These are phyloP conservation scores for Solanum rostratum DNA, from an alignment of 257 asterid genomes.

Conservation along the genomic window DNA sequence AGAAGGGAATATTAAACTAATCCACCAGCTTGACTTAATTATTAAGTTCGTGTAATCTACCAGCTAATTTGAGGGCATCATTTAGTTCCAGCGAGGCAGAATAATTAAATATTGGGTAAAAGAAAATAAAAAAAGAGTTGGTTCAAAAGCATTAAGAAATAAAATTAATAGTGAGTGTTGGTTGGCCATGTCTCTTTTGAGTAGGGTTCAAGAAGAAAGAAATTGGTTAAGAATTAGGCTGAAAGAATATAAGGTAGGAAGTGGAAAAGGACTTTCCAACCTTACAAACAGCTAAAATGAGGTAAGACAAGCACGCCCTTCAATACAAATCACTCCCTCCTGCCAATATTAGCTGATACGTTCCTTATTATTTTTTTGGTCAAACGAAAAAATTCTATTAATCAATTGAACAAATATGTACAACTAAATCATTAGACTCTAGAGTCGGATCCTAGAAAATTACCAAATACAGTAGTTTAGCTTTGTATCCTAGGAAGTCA, in stretches of 20 bases:
- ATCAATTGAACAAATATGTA: background rate
- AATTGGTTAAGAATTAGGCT: slow-evolving; percentile 5
- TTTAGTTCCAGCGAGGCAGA: background rate
- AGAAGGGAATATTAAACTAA: background rate
- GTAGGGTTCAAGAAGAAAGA: slow-evolving; percentile 25
- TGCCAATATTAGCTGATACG: background rate
- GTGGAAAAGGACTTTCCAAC: slow-evolving; percentile 80
- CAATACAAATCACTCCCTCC: background rate
- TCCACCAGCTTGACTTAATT: background rate
- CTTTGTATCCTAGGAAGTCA: too few relatives aligned
- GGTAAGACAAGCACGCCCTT: slow-evolving; percentile 38
- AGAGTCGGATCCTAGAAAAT: background rate
- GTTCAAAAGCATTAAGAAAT: background rate
- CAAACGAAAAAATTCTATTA: background rate
- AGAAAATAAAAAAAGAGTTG: background rate
- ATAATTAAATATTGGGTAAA: background rate
- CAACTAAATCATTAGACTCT: background rate
- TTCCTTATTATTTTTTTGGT: background rate
- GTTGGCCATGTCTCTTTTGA: slow-evolving; percentile 26
- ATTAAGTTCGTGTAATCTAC: background rate
- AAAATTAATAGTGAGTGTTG: background rate
- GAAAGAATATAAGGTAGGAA: slow-evolving; percentile 37
- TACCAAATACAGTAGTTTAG: background rate
- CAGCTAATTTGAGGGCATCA: background rate
- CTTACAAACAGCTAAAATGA: slow-evolving; percentile 47